Base-by-base conservation (phyloP, 495 filamentous ascomycete genomes). In the Penicillium cataractarum region DNA sequence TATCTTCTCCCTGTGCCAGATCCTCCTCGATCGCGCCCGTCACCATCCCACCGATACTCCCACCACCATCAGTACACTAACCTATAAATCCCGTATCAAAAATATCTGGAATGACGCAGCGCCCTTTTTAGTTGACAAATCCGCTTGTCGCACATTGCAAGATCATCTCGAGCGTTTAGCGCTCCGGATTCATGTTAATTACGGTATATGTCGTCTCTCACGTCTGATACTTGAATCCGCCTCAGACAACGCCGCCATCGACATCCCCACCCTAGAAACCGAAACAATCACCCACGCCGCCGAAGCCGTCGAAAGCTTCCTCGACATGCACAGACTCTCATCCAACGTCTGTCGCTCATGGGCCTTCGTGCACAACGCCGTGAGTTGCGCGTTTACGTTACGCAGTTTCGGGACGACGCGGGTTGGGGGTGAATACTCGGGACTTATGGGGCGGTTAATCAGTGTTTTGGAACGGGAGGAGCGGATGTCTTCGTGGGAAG, bases 111-210 rank as follows among this genome's bases (percentile, higher is more conserved):
- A 70, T n/a, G 68, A 75, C 29, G 74, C 78, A n/a, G 73, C 74
- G 0, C 76, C 75, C 6, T 76, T 80, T 59, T 72, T 83, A 3
- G 72, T 72, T 52, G 78, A 80, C 49, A 77, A 75, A 5, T 19
- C 65, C 8, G 55, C 66, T 46, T 83, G 82, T 64, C 70, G 44
- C 29, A 71, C 78, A 0, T 62, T 75, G 24, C 77, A 75, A 51
- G 73, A 85, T 40, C 80, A 81, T 48, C 68, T 84, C 0, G 76
- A 85, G 68, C 77, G 81, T 39, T 78, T 82, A 62, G 79, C 74
- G 3, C 67, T 84, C 6, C 58, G 44, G 10, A 60, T 71, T n/a
- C 63, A 71, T 27, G 29, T 71, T 9, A 61, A 61, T 9, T 71
- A 71, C 29, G 50, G 54, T 6, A 65, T 71, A 19, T 71, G 65